Conservation (phyloP, 192 early-diverging fungal genomes). For the Glomus cerebriforme region DNA sequence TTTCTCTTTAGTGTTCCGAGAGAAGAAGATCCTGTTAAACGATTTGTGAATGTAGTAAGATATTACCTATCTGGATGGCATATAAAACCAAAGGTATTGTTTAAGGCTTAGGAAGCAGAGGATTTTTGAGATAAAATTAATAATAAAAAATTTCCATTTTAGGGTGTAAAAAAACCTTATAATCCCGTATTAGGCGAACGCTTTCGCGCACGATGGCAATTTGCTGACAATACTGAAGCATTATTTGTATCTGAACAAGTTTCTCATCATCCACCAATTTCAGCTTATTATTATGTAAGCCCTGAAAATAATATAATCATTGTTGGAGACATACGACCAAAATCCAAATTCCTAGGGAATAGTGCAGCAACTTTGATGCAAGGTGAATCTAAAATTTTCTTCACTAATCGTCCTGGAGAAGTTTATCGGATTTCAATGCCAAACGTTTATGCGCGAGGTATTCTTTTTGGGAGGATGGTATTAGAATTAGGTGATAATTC, state of each 20-base stretch:
- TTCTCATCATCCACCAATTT: constrained; percentile 93
- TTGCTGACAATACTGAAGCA: constrained; percentile 67
- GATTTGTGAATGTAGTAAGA: constrained; percentile 81
- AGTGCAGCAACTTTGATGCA: constrained; percentile 88
- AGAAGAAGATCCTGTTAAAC: constrained; percentile 65
- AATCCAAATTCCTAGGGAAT: constrained; percentile 87
- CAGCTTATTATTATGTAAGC: constrained; percentile 78
- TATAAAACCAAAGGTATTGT: constrained; percentile 79
- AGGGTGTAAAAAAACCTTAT: constrained; percentile 94
- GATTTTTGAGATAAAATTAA: background rate
- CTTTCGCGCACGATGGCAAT: constrained; percentile 83
- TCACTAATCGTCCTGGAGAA: constrained; percentile 69
- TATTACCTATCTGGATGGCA: constrained; percentile 94
- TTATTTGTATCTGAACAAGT: constrained; percentile 90
- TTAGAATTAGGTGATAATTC: constrained; percentile 89
- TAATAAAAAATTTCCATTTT: constrained; percentile 8
- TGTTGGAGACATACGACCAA: constrained; percentile 80
- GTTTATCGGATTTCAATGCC: constrained; percentile 83
- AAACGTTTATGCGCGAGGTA: constrained; percentile 91
- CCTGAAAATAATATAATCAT: constrained; percentile 82
- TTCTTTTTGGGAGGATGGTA: constrained; percentile 92
- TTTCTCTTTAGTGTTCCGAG: constrained; percentile 60
- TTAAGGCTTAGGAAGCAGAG: background rate
- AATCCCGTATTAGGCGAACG: constrained; percentile 93
- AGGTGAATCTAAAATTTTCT: constrained; percentile 64